Percentiles rank a stretch among this genome's conserved stretches.
Conservation (phyloP, 1,284 basidiomycete species). For the Stereum hirsutum region DNA sequence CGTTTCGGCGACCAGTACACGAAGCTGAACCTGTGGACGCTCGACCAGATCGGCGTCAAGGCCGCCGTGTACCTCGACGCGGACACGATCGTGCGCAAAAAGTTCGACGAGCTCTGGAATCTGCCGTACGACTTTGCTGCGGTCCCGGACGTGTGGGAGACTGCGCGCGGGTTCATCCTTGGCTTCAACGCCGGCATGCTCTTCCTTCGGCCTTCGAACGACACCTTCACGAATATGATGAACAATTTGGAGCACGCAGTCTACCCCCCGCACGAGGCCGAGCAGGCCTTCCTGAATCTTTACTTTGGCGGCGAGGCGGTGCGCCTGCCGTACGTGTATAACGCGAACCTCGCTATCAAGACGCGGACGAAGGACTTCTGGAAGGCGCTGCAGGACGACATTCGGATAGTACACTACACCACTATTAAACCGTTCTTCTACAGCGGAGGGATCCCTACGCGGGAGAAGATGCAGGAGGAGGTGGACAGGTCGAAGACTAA, state of each 20-base stretch:
- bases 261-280: slow-evolving; percentile 25
- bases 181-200: slow-evolving; percentile 35
- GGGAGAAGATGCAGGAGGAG: slow-evolving; percentile 16
- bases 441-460: slow-evolving; percentile 11
- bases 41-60: slow-evolving; percentile 22
- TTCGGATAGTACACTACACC: slow-evolving; percentile 32
- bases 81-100: slow-evolving; percentile 31
- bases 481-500: slow-evolving; percentile 14
- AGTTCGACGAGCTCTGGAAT: slow-evolving; percentile 36
- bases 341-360: slow-evolving; percentile 37
- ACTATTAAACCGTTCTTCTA: slow-evolving; percentile 28
- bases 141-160: slow-evolving; percentile 24
- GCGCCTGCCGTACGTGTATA: slow-evolving; percentile 35
- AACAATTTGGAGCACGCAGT: slow-evolving; percentile 20
- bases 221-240: slow-evolving; percentile 24
- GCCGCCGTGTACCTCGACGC: slow-evolving; percentile 32
- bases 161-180: slow-evolving; percentile 24
- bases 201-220: slow-evolving; percentile 23
- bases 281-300: slow-evolving; percentile 36
- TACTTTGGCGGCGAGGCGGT: slow-evolving; percentile 30
- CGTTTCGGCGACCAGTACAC: slow-evolving; percentile 33
- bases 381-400: slow-evolving; percentile 22
- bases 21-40: slow-evolving; percentile 32
- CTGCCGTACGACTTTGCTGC: slow-evolving; percentile 33
- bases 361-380: slow-evolving; percentile 23